Percentiles rank a stretch among this genome's conserved stretches.
phyloP scores from a whole-genome alignment of 148 eudicot species.

The Rhododendron williamsianum region DNA sequence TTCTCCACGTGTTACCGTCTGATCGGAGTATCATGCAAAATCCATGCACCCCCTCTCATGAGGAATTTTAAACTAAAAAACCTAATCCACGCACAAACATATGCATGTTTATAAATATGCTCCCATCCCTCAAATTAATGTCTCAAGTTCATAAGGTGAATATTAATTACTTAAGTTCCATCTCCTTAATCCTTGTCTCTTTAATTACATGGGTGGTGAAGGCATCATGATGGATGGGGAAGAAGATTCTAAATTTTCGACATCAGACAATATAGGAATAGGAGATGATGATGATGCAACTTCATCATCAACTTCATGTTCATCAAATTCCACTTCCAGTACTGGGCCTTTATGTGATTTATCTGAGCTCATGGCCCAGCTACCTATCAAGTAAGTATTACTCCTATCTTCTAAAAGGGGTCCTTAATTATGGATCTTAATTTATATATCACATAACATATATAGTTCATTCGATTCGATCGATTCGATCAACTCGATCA shows the following conservation, averaged over 20 bases:
- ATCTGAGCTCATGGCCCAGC: conserved; percentile 59
- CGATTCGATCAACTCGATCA: not conserved
- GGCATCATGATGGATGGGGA: conserved; percentile 24
- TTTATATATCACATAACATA: not conserved
- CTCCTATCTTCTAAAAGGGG: not conserved
- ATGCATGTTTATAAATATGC: conserved; percentile 1
- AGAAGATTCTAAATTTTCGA: conserved; percentile 27
- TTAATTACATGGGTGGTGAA: conserved; percentile 6
- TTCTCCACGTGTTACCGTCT: not conserved
- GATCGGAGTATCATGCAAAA: not conserved
- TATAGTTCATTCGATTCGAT: not conserved
- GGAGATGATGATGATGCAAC: conserved; percentile 45
- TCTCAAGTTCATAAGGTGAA: conserved; percentile 1
- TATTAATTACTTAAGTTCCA: not conserved
- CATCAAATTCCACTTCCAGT: conserved; percentile 23
- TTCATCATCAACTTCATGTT: conserved; percentile 22
- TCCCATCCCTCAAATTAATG: conserved; percentile 10
- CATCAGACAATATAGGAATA: conserved; percentile 37
- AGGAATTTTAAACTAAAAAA: not conserved
- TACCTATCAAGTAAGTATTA: conserved; percentile 84
- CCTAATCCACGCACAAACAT: conserved; percentile 11
- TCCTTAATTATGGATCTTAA: not conserved
- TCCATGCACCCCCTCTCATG: conserved; percentile 7
- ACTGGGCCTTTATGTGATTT: conserved; percentile 47
- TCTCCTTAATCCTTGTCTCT: conserved; percentile 17